phyloP scores from a whole-genome alignment of 83 land plant genomes.

The Picea mariana region DNA sequence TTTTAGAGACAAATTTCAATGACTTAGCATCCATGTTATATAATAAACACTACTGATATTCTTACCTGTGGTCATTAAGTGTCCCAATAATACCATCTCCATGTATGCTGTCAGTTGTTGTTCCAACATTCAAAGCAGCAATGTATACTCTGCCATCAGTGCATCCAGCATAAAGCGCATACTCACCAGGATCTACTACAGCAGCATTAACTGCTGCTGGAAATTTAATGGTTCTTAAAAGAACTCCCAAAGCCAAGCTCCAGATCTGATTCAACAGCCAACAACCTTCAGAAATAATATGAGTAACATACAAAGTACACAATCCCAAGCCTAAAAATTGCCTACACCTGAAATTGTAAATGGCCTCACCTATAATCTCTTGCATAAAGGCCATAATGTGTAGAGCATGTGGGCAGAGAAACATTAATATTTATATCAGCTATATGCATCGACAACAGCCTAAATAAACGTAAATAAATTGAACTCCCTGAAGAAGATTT shows the following conservation, averaged over 20 bases:
- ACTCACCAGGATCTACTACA: constrained; percentile 27
- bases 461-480: not conserved
- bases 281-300: constrained; percentile 8
- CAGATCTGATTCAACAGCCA: constrained; percentile 22
- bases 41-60: not conserved
- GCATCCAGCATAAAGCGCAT: constrained; percentile 39
- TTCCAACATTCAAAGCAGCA: constrained; percentile 29
- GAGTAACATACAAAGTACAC: not conserved
- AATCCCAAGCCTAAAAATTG: not conserved
- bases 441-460: not conserved
- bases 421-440: not conserved
- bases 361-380: not conserved
- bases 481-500: not conserved
- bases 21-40: not conserved
- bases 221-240: constrained; percentile 18
- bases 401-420: not conserved
- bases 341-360: not conserved
- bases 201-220: constrained; percentile 27
- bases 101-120: constrained; percentile 20
- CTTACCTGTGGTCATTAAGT: constrained; percentile 51
- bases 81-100: constrained; percentile 50
- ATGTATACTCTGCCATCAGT: constrained; percentile 39
- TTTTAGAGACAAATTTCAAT: not conserved
- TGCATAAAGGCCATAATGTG: not conserved
- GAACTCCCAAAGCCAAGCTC: constrained; percentile 28